Base-by-base conservation (phyloP, 805 yeast species). In the Debaryomyces hansenii region DNA sequence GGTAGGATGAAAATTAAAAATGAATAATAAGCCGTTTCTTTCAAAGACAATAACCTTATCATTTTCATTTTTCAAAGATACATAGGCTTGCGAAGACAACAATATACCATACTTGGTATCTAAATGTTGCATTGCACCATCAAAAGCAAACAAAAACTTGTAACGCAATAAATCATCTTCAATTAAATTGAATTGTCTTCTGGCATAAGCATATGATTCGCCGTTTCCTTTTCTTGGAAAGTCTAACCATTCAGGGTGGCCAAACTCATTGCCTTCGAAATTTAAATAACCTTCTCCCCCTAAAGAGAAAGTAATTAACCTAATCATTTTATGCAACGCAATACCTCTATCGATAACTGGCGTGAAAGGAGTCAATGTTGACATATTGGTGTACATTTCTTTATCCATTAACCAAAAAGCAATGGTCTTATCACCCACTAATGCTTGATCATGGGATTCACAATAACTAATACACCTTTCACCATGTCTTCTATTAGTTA, bases 381-480 rank as follows among this genome's bases (percentile, higher is more conserved):
- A 85, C 99, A 92, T 92, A 68, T 90, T 84, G 31, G 97, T 92
- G 67, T 92, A 92, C 98, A 92, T 91, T 55, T 91, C 96, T 52
- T 92, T 90, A 69, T 92, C 99, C 98, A 92, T 92, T 47, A 92
- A 77, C 99, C 99, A 94, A 62, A 92, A 92, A 0, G 98, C 98
- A 48, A 92, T 70, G 2, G 97, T 89, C 65, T 92, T 92, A 64
- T 92, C 99, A 44, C 99, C 99, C 18, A 92, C 99, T 45, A 92
- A 76, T 6, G 98, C 98, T 71, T 92, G 99, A 64, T 92, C 99
- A 62, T 92, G 99, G 12, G 95, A 85, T 69, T 92, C 99, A 52
- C 95, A 87, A 61, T 92, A 92, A 2, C 94, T 85, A 54, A 92
- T 88, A 44, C 97, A 91, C 60, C 82, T 84, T 66, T 92, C 98